A percentile compares a stretch with the other conserved stretches of the same genome.
Conservation (phyloP, 2,329 filamentous ascomycete species). For the Chrysoporthe puriensis region DNA sequence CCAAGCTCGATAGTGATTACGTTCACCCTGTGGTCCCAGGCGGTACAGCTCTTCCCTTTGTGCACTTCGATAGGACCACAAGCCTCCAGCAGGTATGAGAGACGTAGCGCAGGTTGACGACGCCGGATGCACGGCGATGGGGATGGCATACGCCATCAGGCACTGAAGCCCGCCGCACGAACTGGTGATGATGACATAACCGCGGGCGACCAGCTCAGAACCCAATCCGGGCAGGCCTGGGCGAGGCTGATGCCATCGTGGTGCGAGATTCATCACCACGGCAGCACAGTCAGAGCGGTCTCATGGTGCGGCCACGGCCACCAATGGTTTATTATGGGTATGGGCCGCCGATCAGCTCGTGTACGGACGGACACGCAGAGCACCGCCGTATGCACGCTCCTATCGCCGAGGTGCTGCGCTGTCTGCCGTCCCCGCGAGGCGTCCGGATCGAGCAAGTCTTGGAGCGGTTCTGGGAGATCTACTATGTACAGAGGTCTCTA, state of each 20-base stretch:
- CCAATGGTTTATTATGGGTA: background rate
- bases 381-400: background rate
- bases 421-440: background rate
- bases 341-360: background rate
- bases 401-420: background rate
- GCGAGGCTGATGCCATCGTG: slow-evolving; percentile 1
- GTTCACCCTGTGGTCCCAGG: slow-evolving; percentile 9
- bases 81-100: background rate
- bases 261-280: background rate
- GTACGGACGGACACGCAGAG: background rate
- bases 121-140: slow-evolving; percentile 8
- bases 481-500: background rate
- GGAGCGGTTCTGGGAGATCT: background rate
- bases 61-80: slow-evolving; percentile 12
- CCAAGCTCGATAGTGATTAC: slow-evolving; percentile 15
- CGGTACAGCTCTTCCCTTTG: background rate
- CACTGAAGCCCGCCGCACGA: background rate
- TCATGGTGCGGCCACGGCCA: background rate
- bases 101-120: slow-evolving; percentile 12
- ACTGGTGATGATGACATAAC: background rate
- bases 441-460: background rate
- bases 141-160: slow-evolving; percentile 6
- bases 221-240: background rate
- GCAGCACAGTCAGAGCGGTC: background rate
- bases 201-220: background rate